These are phyloP conservation scores for Prunus davidiana DNA, from an alignment of 306 rosid species.

Conservation along the genomic window DNA sequence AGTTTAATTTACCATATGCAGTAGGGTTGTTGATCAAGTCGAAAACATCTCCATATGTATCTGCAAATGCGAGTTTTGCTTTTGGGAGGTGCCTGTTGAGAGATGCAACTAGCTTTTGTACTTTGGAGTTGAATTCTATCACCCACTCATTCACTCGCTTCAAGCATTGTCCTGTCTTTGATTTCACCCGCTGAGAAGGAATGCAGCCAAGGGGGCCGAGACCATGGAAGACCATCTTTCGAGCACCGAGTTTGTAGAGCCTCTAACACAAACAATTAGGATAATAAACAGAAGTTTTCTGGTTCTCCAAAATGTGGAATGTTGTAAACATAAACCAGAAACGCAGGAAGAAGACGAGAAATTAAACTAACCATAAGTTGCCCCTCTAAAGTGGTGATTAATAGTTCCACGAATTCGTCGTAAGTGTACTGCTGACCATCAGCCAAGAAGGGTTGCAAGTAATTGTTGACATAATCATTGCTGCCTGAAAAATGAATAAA, in stretches of 20 bases:
- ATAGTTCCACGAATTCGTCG: constrained; percentile 60
- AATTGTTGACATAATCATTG: constrained; percentile 88
- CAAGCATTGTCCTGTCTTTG: constrained; percentile 62
- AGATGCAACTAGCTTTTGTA: constrained; percentile 39
- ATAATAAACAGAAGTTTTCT: too few relatives aligned
- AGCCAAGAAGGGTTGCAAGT: constrained; percentile 76
- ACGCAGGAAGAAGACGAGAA: too few relatives aligned
- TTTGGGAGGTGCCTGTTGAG: constrained; percentile 56
- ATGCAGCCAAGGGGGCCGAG: constrained; percentile 90
- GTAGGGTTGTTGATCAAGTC: constrained; percentile 60
- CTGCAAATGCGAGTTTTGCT: constrained; percentile 50
- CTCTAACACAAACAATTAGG: constrained; percentile 29
- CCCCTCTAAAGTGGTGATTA: constrained; percentile 45
- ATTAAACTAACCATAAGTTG: constrained; percentile 46
- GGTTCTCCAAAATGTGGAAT: too few relatives aligned
- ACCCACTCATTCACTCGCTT: constrained; percentile 54
- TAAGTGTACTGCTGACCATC: constrained; percentile 80
- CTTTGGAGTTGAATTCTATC: constrained; percentile 40
- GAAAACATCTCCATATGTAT: constrained; percentile 53
- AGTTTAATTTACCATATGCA: constrained; percentile 40
- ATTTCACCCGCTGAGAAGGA: constrained; percentile 85
- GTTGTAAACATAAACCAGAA: too few relatives aligned
- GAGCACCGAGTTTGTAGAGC: constrained; percentile 64
- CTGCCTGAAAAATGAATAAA: constrained; percentile 45
- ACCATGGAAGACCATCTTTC: constrained; percentile 60